Percentiles rank a stretch among this genome's conserved stretches.
Conservation (phyloP, 2,329 filamentous ascomycete species). For the Rhynchosporium graminicola region DNA sequence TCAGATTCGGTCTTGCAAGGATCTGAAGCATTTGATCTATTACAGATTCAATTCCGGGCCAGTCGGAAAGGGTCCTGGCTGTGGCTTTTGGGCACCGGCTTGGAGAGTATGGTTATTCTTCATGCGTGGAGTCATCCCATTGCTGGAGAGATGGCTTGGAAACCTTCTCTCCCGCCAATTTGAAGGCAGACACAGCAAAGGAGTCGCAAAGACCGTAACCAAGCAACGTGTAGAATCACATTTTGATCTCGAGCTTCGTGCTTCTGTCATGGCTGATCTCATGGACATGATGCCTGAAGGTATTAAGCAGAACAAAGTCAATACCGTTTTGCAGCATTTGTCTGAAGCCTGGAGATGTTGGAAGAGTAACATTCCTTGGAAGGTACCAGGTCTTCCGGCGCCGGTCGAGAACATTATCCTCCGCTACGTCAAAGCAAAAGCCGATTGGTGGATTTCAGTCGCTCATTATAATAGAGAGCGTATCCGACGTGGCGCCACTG, state of each 20-base stretch:
- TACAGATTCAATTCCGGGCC: constrained; percentile 97
- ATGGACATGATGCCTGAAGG: constrained; percentile 99
- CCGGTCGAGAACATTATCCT: constrained; percentile 99
- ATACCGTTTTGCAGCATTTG: constrained; percentile 93
- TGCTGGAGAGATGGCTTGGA: constrained; percentile 95
- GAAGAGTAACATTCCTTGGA: constrained; percentile 99
- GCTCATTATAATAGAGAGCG: constrained; percentile 98
- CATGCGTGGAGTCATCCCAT: constrained; percentile 95
- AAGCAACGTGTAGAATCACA: constrained; percentile 99
- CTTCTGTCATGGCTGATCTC: constrained; percentile 97
- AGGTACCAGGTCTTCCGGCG: constrained; percentile 92
- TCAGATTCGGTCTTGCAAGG: constrained; percentile 98
- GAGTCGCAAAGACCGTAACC: constrained; percentile 97
- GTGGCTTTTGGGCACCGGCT: constrained; percentile 97
- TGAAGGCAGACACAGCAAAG: constrained; percentile 97
- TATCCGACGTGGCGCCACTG: constrained; percentile 92
- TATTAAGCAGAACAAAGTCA: constrained; percentile 99
- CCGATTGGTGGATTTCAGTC: constrained; percentile 99
- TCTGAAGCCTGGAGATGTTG: constrained; percentile 99
- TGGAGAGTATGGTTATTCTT: constrained; percentile 99
- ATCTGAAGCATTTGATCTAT: constrained; percentile 98
- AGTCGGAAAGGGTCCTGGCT: constrained; percentile 95
- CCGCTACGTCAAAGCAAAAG: constrained; percentile 98
- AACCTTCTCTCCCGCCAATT: constrained; percentile 97
- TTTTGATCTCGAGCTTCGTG: constrained; percentile 94